phyloP scores from a whole-genome alignment of 1,284 basidiomycete genomes.

The Ustilago crameri region DNA sequence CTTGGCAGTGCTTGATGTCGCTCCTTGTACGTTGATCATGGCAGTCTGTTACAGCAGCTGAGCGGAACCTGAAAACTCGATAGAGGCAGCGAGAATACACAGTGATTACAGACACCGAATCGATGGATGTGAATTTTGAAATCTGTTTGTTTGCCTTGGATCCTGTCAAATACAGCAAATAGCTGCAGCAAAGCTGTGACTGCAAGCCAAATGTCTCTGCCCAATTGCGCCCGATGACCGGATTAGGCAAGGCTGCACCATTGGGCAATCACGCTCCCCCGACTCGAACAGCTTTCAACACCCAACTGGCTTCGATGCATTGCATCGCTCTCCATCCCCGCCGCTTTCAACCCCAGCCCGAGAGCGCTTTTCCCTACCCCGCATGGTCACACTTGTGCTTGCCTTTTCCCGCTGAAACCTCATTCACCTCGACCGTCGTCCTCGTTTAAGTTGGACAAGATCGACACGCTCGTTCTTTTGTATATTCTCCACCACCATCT shows the following conservation, averaged over 20 bases:
- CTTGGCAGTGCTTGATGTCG: too few relatives aligned
- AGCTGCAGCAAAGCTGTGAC: not conserved
- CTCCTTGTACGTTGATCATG: too few relatives aligned
- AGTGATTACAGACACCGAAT: too few relatives aligned
- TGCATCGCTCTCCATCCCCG: not conserved
- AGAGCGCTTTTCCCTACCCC: not conserved
- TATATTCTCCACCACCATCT: conserved; percentile 5
- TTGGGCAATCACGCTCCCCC: conserved; percentile 5
- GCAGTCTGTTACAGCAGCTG: too few relatives aligned
- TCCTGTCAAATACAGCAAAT: too few relatives aligned
- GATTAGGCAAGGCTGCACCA: conserved; percentile 32
- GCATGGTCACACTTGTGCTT: not conserved
- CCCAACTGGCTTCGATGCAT: not conserved
- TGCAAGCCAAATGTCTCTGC: not conserved
- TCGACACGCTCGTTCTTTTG: not conserved
- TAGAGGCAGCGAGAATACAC: too few relatives aligned
- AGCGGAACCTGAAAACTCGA: too few relatives aligned
- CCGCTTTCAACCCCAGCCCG: not conserved
- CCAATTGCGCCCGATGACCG: conserved; percentile 16
- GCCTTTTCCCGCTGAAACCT: not conserved
- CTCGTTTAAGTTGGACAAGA: conserved; percentile 6
- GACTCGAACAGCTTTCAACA: conserved; percentile 14
- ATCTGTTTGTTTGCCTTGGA: too few relatives aligned
- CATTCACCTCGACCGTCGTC: not conserved
- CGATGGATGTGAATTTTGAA: too few relatives aligned